Percentiles rank a stretch among this genome's conserved stretches.
Evolutionary conservation across 192 early-diverging fungal genomes (phyloP).

Genomic region (Umbelopsis ramanniana): DNA sequence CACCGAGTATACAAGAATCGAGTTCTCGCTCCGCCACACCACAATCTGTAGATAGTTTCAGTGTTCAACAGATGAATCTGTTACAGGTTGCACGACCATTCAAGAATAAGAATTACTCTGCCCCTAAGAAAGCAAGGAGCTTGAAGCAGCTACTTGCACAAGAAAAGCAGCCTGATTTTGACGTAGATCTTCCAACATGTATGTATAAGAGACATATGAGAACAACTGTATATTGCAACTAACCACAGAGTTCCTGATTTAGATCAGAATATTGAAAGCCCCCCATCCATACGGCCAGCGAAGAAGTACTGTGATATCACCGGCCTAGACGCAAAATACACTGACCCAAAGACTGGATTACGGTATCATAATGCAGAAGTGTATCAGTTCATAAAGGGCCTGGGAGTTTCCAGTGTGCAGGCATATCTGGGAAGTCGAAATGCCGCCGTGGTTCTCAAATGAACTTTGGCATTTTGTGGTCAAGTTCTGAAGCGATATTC

Average conservation of each 20-base stretch:
- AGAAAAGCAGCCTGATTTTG: conserved; percentile 64
- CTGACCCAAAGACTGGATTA: conserved; percentile 85
- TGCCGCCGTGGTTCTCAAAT: conserved; percentile 74
- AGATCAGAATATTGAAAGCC: conserved; percentile 85
- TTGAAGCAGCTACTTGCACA: conserved; percentile 80
- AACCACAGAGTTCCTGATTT: neutral
- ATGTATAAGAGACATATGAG: conserved; percentile 21
- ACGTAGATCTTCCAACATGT: conserved; percentile 71
- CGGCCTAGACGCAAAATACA: conserved; percentile 82
- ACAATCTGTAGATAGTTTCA: neutral
- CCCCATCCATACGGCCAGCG: conserved; percentile 80
- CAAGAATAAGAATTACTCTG: conserved; percentile 68
- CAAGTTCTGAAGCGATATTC: neutral
- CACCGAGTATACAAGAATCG: neutral
- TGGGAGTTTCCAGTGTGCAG: conserved; percentile 81
- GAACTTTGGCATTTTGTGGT: neutral
- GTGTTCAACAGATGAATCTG: conserved; percentile 2
- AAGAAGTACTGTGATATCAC: conserved; percentile 95
- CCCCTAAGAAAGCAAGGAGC: conserved; percentile 74
- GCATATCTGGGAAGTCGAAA: conserved; percentile 78
- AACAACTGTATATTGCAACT: neutral
- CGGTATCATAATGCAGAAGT: conserved; percentile 84
- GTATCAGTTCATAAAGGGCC: conserved; percentile 72
- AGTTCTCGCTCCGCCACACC: neutral
- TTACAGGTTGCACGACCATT: conserved; percentile 52